Evolutionary conservation across 192 early-diverging fungal species (phyloP).

Genomic region (Powellomyces hirtus): DNA sequence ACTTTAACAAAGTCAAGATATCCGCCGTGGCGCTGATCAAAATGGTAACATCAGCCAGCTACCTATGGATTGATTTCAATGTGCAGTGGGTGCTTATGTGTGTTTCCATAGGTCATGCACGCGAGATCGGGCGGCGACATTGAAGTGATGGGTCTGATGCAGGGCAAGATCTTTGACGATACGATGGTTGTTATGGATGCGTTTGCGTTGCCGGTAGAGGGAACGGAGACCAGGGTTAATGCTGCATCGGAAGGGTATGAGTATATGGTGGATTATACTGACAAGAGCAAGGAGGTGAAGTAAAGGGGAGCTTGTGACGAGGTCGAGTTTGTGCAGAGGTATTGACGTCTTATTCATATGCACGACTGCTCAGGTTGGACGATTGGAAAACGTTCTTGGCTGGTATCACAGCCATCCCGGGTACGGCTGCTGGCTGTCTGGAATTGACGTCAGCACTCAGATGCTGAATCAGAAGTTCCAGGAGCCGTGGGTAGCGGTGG

Average conservation of each 20-base stretch:
- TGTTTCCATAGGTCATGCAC: constrained; percentile 76
- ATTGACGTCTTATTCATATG: background rate
- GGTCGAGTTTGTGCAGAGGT: background rate
- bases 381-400: constrained; percentile 89
- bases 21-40: constrained; percentile 96
- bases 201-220: constrained; percentile 96
- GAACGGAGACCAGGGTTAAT: constrained; percentile 96
- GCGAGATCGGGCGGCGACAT: constrained; percentile 94
- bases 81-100: background rate
- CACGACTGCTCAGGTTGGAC: constrained; percentile 75
- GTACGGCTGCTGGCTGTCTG: constrained; percentile 99
- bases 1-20: constrained; percentile 85
- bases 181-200: constrained; percentile 96
- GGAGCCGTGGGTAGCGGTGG: constrained; percentile 94
- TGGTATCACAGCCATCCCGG: constrained; percentile 99
- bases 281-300: constrained; percentile 74
- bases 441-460: constrained; percentile 96
- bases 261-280: constrained; percentile 94
- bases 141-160: constrained; percentile 98
- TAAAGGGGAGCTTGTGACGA: background rate
- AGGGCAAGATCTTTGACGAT: constrained; percentile 84
- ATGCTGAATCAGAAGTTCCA: constrained; percentile 91
- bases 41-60: too few species aligned
- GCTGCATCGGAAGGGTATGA: constrained; percentile 91
- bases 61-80: too few species aligned